Percentiles rank a stretch among this genome's conserved stretches.
Evolutionary conservation across 441 rosid genomes (phyloP).

Genomic region (Gossypium lobatum): DNA sequence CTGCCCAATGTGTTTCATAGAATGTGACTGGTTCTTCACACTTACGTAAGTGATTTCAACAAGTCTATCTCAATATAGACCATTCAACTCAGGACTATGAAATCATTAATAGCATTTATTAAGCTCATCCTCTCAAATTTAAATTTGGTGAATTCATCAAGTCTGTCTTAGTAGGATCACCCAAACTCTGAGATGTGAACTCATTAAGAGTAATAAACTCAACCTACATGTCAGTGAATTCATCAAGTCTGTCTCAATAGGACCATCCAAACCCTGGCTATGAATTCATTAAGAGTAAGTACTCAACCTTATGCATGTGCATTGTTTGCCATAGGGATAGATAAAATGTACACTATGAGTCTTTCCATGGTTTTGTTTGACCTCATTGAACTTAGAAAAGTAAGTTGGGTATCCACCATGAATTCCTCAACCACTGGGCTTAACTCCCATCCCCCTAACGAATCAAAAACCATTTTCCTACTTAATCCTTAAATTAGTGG

Average conservation of each 20-base stretch:
- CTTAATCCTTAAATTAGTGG: neutral
- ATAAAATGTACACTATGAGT: neutral
- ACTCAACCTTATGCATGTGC: neutral
- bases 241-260: neutral
- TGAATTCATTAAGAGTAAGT: neutral
- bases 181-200: neutral
- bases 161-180: neutral
- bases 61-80: neutral
- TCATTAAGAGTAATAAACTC: neutral
- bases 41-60: neutral
- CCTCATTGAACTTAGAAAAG: neutral
- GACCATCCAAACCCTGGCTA: neutral
- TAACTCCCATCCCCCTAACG: neutral
- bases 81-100: neutral
- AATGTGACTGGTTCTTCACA: neutral
- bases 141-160: neutral
- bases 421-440: neutral
- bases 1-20: neutral
- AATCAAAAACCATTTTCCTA: neutral
- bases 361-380: neutral
- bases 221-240: neutral
- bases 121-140: neutral
- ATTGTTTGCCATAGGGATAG: neutral
- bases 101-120: too few species aligned
- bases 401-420: neutral